Conservation (phyloP, 2,329 filamentous ascomycete species). For the Aspergillus clavatus region DNA sequence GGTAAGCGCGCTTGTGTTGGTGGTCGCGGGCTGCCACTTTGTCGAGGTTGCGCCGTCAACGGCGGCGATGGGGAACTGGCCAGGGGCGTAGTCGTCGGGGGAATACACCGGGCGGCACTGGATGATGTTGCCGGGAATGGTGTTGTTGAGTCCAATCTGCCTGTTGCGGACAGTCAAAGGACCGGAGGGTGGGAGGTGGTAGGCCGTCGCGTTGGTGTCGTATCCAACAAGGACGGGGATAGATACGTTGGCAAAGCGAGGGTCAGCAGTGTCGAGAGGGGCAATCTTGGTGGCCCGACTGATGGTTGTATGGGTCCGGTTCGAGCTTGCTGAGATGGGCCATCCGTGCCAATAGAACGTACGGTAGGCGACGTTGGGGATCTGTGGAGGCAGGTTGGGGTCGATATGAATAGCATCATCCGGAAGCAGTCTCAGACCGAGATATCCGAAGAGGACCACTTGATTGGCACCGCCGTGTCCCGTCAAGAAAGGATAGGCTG, state of each 20-base stretch:
- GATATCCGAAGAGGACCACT: constrained; percentile 62
- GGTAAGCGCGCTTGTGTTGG: constrained; percentile 51
- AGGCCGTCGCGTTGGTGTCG: constrained; percentile 37
- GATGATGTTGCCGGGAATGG: constrained; percentile 56
- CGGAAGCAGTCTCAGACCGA: constrained; percentile 58
- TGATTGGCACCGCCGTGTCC: constrained; percentile 66
- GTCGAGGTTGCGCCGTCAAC: constrained; percentile 63
- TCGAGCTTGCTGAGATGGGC: constrained; percentile 57
- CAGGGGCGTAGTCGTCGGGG: constrained; percentile 48
- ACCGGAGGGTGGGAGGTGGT: constrained; percentile 47
- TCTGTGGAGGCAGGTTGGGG: constrained; percentile 62
- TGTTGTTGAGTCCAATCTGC: constrained; percentile 50
- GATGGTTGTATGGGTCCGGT: constrained; percentile 61
- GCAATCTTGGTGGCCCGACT: constrained; percentile 45
- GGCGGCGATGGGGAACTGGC: constrained; percentile 64
- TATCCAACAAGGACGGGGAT: constrained; percentile 58
- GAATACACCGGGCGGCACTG: constrained; percentile 58
- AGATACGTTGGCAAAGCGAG: constrained; percentile 47
- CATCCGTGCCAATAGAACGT: constrained; percentile 64
- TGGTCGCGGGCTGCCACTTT: constrained; percentile 59
- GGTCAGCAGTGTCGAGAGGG: constrained; percentile 50
- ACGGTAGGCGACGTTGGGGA: constrained; percentile 56
- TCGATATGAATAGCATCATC: constrained; percentile 58
- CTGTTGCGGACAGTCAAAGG: constrained; percentile 56
- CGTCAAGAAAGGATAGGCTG: constrained; percentile 67